phyloP scores from a whole-genome alignment of 768 basidiomycete genomes.

The Suillus weaverae region DNA sequence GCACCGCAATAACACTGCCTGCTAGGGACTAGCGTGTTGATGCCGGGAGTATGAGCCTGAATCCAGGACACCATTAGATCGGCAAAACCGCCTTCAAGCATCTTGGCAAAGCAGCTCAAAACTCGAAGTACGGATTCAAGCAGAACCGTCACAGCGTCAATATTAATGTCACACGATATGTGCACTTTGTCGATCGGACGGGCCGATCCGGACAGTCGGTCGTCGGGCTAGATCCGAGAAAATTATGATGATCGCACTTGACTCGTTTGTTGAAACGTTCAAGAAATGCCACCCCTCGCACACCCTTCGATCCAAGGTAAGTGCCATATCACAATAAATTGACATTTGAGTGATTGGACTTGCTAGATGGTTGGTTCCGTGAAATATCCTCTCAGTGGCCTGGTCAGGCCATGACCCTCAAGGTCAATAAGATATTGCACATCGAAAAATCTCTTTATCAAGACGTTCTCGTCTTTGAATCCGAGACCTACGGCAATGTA shows the following conservation, averaged over 20 bases:
- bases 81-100: background rate
- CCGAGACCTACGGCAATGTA: constrained; percentile 96
- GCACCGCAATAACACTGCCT: background rate
- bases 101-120: too few species aligned
- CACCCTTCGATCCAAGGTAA: constrained; percentile 58
- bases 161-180: too few species aligned
- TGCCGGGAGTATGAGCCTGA: background rate
- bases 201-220: background rate
- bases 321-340: constrained; percentile 2
- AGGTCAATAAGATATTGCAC: constrained; percentile 94
- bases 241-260: background rate
- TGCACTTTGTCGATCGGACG: background rate
- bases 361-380: constrained; percentile 89
- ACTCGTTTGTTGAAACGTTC: constrained; percentile 8
- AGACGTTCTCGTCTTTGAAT: constrained; percentile 96
- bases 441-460: constrained; percentile 92
- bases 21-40: background rate
- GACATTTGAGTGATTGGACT: constrained; percentile 13
- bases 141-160: background rate
- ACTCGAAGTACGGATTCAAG: too few species aligned
- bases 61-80: background rate
- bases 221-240: background rate
- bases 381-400: constrained; percentile 97
- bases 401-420: constrained; percentile 95
- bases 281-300: constrained; percentile 52